Evolutionary conservation across 108 stramenopile species (phyloP), one percentile per base, ranked within the genome.

Genomic region (Nitzschia palea): DNA sequence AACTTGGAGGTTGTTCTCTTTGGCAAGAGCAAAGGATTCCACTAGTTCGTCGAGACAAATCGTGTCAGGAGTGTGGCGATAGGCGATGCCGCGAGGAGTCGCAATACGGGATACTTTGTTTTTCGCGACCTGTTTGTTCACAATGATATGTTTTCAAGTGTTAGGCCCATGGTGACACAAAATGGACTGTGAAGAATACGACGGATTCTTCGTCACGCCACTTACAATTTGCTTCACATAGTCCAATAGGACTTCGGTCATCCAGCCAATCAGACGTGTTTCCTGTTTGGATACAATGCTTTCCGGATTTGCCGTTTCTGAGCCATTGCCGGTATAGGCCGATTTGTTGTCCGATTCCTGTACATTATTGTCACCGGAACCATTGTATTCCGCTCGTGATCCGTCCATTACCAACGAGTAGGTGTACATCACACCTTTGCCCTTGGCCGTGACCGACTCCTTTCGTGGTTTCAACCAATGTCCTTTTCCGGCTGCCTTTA

Each of bases 341-440:
- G n/a, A n/a, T n/a, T n/a, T n/a, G n/a, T n/a, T n/a, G n/a, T n/a
- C n/a, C n/a, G n/a, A n/a, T n/a, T n/a, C n/a, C n/a, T n/a, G n/a
- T n/a, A n/a, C n/a, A n/a, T n/a, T n/a, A n/a, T n/a, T n/a, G n/a
- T n/a, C n/a, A n/a, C n/a, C n/a, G n/a, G n/a, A n/a, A n/a, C 9
- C 18, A 18, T n/a, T n/a, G n/a, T n/a, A n/a, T n/a, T n/a, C n/a
- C n/a, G n/a, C n/a, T n/a, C n/a, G n/a, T n/a, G n/a, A n/a, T n/a
- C 47, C 18, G n/a, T 48, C 47, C 47, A 48, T 37, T 40, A 42
- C 37, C 59, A 67, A 10, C 65, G 53, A 67, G 25, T 40, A 67
- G 15, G 65, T 67, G 23, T 67, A 35, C 20, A 67, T 14, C 9
- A 26, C 37, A 2, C 88, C 88, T 70, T 89, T 89, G n/a, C 88